Base-by-base conservation (phyloP, 768 basidiomycete genomes). In the Kwoniella dejecticola region DNA sequence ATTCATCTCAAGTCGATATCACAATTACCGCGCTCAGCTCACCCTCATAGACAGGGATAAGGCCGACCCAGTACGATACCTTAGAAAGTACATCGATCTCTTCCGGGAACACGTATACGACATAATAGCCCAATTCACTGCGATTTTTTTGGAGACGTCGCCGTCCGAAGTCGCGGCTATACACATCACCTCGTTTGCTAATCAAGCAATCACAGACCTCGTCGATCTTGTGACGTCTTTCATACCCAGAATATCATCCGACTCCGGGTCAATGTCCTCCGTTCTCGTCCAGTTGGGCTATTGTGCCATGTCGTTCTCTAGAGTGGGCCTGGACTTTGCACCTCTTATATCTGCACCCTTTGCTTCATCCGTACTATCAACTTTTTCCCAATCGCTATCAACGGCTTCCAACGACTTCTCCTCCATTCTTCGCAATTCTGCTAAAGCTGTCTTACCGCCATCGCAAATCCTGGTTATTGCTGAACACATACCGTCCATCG, bases 81-180 rank as follows among this genome's bases (percentile, higher is more conserved):
- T 95, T 64, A 88, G 90, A 71, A 88, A 86, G 74, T 93, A 91
- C 78, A 86, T 95, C 66, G 94, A 95, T 72, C 79, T 87, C 11
- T 96, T 94, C 88, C 83, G 93, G 53, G 94, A 97, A 80, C 88
- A 89, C 46, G 89, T 91, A 21, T 89, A 94, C 80, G 92, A 97
- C 77, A 85, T 94, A 77, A 84, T 95, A 68, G 89, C 89, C 15
- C 92, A 95, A 74, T 96, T 87, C 70, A 84, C 88, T 2, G 87
- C 91, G 38, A 92, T 96, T 64, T 95, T 97, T 78, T 85, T 93
- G 33, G 89, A 91, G 45, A 27, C 31, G 1, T 57, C 46, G 2
- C 46, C 45, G 23, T 61, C 56, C 15, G 53, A 44, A 13, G 46
- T 60, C 30, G 52, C 80, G 87, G 33, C 83, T 82, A 59, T 80